Percentiles rank a stretch among this genome's conserved stretches.
These are phyloP conservation scores for Thelephora terrestris DNA, from an alignment of 1,284 basidiomycete genomes.

Conservation along the genomic window DNA sequence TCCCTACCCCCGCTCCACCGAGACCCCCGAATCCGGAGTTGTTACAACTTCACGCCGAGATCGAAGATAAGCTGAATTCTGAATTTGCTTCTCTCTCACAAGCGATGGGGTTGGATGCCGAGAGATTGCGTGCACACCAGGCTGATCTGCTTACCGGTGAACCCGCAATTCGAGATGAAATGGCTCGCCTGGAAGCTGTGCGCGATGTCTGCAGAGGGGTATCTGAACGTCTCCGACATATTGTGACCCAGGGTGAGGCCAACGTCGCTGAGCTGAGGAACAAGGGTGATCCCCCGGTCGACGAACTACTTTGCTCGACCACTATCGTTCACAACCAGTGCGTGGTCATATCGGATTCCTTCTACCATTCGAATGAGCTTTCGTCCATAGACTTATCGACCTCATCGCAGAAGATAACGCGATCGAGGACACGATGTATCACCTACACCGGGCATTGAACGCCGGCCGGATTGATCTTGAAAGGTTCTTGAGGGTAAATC, in stretches of 20 bases:
- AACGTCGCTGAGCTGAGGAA: slow-evolving; percentile 61
- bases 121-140: slow-evolving; percentile 72
- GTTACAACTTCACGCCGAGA: slow-evolving; percentile 71
- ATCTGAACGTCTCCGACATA: slow-evolving; percentile 50
- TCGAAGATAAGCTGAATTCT: slow-evolving; percentile 67
- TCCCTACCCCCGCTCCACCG: slow-evolving; percentile 45
- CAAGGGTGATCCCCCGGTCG: slow-evolving; percentile 76
- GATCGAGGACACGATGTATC: slow-evolving; percentile 97
- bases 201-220: slow-evolving; percentile 82
- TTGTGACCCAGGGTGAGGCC: slow-evolving; percentile 55
- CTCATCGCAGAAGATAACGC: slow-evolving; percentile 98
- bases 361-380: slow-evolving; percentile 3
- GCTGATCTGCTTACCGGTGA: slow-evolving; percentile 81
- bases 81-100: slow-evolving; percentile 60
- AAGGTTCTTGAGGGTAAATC: slow-evolving; percentile 72
- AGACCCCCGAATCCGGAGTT: slow-evolving; percentile 86
- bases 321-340: slow-evolving; percentile 95
- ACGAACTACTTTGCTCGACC: slow-evolving; percentile 92
- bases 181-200: slow-evolving; percentile 92
- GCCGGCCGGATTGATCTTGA: slow-evolving; percentile 89
- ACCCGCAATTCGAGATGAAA: slow-evolving; percentile 92
- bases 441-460: slow-evolving; percentile 89
- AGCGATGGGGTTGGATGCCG: slow-evolving; percentile 58
- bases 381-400: slow-evolving; percentile 67
- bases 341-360: slow-evolving; percentile 23